These are phyloP conservation scores for Glaciozyma martinii DNA, from an alignment of 768 basidiomycete genomes.

Conservation along the genomic window DNA sequence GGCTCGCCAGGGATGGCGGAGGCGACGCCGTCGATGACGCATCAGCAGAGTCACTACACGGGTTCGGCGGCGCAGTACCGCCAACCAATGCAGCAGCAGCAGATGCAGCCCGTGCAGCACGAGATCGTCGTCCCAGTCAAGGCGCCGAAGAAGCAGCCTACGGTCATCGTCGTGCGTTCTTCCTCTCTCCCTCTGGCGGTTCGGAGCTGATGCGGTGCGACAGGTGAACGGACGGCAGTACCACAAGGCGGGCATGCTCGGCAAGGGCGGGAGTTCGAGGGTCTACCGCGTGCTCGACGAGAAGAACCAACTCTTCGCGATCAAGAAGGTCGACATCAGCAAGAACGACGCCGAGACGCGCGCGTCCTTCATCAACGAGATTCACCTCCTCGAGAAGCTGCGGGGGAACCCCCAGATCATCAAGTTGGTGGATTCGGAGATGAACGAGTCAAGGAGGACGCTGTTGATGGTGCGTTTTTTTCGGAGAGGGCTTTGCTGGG, in stretches of 20 bases:
- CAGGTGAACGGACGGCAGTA: constrained; percentile 35
- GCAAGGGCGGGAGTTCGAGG: constrained; percentile 89
- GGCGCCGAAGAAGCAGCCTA: background rate
- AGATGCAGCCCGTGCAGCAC: constrained; percentile 14
- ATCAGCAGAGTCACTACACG: constrained; percentile 24
- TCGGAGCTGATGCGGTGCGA: background rate
- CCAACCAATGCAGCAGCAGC: constrained; percentile 14
- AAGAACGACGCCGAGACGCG: constrained; percentile 75
- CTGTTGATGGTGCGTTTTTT: constrained; percentile 52
- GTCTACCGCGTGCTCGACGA: constrained; percentile 82
- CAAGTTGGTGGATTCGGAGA: constrained; percentile 78
- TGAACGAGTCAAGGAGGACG: constrained; percentile 62
- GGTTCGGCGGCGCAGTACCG: constrained; percentile 7
- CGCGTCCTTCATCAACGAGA: constrained; percentile 92
- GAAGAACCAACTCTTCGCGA: constrained; percentile 68
- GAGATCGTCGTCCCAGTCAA: background rate
- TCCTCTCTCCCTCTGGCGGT: background rate
- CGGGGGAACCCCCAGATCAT: constrained; percentile 89
- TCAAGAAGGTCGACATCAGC: constrained; percentile 86
- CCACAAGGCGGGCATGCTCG: constrained; percentile 47
- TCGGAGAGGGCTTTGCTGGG: background rate
- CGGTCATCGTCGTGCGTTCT: constrained; percentile 14
- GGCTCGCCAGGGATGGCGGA: constrained; percentile 25
- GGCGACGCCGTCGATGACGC: constrained; percentile 26
- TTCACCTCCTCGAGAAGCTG: constrained; percentile 82